phyloP scores from a whole-genome alignment of 768 basidiomycete genomes.

The Leccinum disarticulatum region DNA sequence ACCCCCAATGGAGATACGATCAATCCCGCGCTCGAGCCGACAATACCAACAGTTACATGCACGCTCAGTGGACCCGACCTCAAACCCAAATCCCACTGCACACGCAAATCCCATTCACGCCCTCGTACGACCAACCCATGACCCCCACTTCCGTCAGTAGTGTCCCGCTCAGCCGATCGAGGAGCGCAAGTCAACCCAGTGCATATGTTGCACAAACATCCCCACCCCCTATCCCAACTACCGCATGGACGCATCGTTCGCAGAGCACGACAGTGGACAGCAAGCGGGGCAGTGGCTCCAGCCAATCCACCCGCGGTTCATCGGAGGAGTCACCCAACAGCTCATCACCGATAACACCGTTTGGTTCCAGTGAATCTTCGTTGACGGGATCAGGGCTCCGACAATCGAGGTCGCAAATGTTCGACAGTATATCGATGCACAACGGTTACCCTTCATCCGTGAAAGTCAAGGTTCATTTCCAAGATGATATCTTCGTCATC shows the following conservation, averaged over 20 bases:
- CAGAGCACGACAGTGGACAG: slow-evolving; percentile 41
- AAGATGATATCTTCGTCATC: slow-evolving; percentile 94
- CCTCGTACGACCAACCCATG: slow-evolving; percentile 49
- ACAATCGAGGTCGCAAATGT: slow-evolving; percentile 54
- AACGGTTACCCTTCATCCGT: slow-evolving; percentile 49
- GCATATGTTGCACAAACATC: slow-evolving; percentile 58
- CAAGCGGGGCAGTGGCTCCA: slow-evolving; percentile 84
- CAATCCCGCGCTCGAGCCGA: slow-evolving; percentile 73
- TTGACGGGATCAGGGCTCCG: slow-evolving; percentile 57
- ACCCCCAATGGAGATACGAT: slow-evolving; percentile 66
- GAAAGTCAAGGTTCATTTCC: slow-evolving; percentile 92
- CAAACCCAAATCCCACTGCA: slow-evolving; percentile 47
- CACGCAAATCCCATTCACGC: slow-evolving; percentile 57
- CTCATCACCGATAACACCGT: slow-evolving; percentile 85
- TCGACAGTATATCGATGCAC: slow-evolving; percentile 40
- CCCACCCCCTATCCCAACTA: slow-evolving; percentile 54
- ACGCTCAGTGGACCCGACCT: slow-evolving; percentile 62
- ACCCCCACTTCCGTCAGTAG: slow-evolving; percentile 35
- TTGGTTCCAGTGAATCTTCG: slow-evolving; percentile 86
- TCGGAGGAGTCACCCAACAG: slow-evolving; percentile 85
- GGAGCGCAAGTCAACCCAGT: slow-evolving; percentile 79
- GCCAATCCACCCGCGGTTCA: slow-evolving; percentile 73
- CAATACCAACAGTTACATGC: slow-evolving; percentile 62
- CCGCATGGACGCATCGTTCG: slow-evolving; percentile 49
- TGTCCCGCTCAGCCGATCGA: slow-evolving; percentile 50